Conservation (phyloP, 352 stramenopile species). For the Phytophthora cryptogea region DNA sequence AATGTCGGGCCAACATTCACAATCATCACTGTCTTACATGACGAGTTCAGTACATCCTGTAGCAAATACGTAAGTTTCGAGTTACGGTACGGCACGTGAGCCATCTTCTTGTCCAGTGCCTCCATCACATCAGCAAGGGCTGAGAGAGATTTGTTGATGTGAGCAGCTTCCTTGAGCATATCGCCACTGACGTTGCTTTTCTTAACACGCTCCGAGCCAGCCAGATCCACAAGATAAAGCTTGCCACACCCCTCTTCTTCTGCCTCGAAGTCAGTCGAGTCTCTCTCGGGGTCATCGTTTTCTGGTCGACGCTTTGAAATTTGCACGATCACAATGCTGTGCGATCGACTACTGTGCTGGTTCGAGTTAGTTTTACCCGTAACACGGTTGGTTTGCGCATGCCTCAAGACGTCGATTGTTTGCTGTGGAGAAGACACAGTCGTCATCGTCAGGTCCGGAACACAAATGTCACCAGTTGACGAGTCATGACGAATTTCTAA, state of each 20-base stretch:
- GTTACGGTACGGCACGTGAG: slow-evolving; percentile 97
- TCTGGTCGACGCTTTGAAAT: slow-evolving; percentile 64
- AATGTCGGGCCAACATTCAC: slow-evolving; percentile 89
- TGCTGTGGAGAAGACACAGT: slow-evolving; percentile 67
- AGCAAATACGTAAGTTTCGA: slow-evolving; percentile 98
- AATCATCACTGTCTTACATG: slow-evolving; percentile 95
- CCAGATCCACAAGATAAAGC: slow-evolving; percentile 93
- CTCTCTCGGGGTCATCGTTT: slow-evolving; percentile 31
- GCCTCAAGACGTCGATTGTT: slow-evolving; percentile 67
- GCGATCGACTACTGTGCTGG: slow-evolving; percentile 90
- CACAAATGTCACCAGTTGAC: slow-evolving; percentile 66
- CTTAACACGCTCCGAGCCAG: slow-evolving; percentile 92
- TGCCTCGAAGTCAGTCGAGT: slow-evolving; percentile 29
- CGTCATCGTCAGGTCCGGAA: slow-evolving; percentile 77
- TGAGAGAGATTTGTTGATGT: slow-evolving; percentile 92
- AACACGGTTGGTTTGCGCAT: slow-evolving; percentile 77
- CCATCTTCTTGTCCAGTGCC: slow-evolving; percentile 89
- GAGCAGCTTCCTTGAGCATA: slow-evolving; percentile 75
- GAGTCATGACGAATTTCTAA: slow-evolving; percentile 82
- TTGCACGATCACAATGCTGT: slow-evolving; percentile 93
- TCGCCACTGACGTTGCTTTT: slow-evolving; percentile 89
- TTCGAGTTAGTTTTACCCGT: slow-evolving; percentile 90
- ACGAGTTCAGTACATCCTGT: slow-evolving; percentile 91
- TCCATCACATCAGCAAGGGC: slow-evolving; percentile 94
- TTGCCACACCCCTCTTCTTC: slow-evolving; percentile 81